These are phyloP conservation scores for Hygrocybe punicea DNA, from an alignment of 768 basidiomycete species.

Conservation along the genomic window DNA sequence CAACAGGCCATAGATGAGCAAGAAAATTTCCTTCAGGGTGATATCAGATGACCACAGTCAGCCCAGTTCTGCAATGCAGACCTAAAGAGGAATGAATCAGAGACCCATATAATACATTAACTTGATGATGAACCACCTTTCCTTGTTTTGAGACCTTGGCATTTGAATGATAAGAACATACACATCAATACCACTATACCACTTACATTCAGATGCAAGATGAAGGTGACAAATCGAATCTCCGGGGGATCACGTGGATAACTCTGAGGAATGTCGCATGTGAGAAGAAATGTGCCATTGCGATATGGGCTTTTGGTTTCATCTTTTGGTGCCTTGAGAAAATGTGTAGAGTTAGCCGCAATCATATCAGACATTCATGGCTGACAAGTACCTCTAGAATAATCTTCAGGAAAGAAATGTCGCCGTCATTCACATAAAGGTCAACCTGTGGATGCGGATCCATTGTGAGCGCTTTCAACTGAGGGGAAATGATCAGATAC, in stretches of 20 bases:
- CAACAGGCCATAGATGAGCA: slow-evolving; percentile 24
- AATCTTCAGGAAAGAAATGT: slow-evolving; percentile 30
- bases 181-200: neutral
- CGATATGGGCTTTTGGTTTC: slow-evolving; percentile 24
- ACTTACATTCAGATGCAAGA: slow-evolving; percentile 30
- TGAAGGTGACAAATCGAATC: slow-evolving; percentile 29
- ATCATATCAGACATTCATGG: neutral
- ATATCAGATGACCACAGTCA: slow-evolving; percentile 32
- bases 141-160: slow-evolving; percentile 31
- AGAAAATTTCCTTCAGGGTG: slow-evolving; percentile 24
- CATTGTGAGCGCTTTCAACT: slow-evolving; percentile 20
- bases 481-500: neutral
- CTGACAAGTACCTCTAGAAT: slow-evolving; percentile 21
- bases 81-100: slow-evolving; percentile 9
- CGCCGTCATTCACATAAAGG: slow-evolving; percentile 24
- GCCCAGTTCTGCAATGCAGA: slow-evolving; percentile 30
- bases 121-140: slow-evolving; percentile 13
- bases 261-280: slow-evolving; percentile 22
- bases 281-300: slow-evolving; percentile 25
- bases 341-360: neutral
- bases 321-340: slow-evolving; percentile 23
- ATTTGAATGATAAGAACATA: neutral
- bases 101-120: neutral
- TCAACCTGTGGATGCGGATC: slow-evolving; percentile 28
- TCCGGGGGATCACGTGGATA: slow-evolving; percentile 31